phyloP scores from a whole-genome alignment of 2,329 filamentous ascomycete species.

The Trichoderma lentiforme region DNA sequence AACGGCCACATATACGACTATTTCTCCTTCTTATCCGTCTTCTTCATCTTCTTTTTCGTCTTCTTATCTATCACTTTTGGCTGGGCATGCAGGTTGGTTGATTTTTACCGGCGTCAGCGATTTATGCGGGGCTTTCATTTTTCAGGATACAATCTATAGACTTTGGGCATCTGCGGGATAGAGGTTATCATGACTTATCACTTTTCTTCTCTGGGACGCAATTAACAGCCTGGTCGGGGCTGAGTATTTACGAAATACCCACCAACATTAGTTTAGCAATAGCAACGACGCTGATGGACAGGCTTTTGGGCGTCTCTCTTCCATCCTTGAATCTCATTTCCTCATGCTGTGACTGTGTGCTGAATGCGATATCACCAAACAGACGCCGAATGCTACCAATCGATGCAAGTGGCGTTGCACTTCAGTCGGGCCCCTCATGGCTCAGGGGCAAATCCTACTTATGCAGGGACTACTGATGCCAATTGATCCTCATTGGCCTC shows the following conservation, averaged over 20 bases:
- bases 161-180: slow-evolving; percentile 10
- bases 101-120: not conserved
- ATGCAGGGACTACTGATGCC: not conserved
- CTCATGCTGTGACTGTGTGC: not conserved
- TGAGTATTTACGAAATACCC: slow-evolving; percentile 2
- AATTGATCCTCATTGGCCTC: not conserved
- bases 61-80: not conserved
- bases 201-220: not conserved
- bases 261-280: not conserved
- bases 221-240: not conserved
- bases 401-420: not conserved
- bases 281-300: not conserved
- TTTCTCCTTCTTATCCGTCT: not conserved
- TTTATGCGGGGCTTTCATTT: not conserved
- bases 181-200: not conserved
- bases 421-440: not conserved
- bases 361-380: not conserved
- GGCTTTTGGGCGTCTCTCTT: not conserved
- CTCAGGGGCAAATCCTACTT: not conserved
- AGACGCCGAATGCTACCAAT: not conserved
- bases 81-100: not conserved
- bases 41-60: not conserved
- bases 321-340: not conserved
- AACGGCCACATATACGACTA: not conserved
- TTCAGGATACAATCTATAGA: slow-evolving; percentile 11